Conservation (phyloP, 345 rosid genomes). For the Sisymbrium irio region DNA sequence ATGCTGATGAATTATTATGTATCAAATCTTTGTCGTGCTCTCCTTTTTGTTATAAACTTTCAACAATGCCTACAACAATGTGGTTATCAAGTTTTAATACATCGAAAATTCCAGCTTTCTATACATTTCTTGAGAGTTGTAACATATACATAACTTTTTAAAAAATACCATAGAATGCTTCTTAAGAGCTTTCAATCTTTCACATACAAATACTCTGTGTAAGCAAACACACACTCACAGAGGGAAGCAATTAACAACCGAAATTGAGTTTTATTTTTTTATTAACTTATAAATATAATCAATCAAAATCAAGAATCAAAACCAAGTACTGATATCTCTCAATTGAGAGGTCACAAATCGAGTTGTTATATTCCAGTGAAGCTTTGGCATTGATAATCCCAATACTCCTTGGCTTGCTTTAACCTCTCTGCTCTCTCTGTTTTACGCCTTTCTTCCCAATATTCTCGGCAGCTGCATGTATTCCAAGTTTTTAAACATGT, state of each 20-base stretch:
- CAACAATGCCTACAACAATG: background rate
- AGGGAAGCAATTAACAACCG: background rate
- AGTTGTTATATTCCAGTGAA: slow-evolving; percentile 54
- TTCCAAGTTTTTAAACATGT: background rate
- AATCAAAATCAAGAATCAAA: slow-evolving; percentile 10
- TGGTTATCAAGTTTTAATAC: background rate
- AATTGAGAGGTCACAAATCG: background rate
- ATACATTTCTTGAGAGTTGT: background rate
- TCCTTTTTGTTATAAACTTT: background rate
- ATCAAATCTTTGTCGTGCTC: background rate
- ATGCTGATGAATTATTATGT: slow-evolving; percentile 26
- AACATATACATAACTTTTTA: slow-evolving; percentile 7
- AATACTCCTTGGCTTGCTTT: slow-evolving; percentile 69
- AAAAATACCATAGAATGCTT: background rate
- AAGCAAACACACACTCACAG: background rate
- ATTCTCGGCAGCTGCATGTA: slow-evolving; percentile 55
- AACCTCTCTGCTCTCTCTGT: slow-evolving; percentile 72
- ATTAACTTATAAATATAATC: background rate
- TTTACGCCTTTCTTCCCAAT: slow-evolving; percentile 70
- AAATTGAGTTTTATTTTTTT: background rate
- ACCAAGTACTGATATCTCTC: background rate
- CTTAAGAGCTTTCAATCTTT: background rate
- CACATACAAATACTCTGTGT: background rate
- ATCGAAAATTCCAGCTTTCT: background rate
- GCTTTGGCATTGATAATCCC: slow-evolving; percentile 76